Conservation (phyloP, 1,284 basidiomycete species). For the Cutaneotrichosporon cavernicola region DNA sequence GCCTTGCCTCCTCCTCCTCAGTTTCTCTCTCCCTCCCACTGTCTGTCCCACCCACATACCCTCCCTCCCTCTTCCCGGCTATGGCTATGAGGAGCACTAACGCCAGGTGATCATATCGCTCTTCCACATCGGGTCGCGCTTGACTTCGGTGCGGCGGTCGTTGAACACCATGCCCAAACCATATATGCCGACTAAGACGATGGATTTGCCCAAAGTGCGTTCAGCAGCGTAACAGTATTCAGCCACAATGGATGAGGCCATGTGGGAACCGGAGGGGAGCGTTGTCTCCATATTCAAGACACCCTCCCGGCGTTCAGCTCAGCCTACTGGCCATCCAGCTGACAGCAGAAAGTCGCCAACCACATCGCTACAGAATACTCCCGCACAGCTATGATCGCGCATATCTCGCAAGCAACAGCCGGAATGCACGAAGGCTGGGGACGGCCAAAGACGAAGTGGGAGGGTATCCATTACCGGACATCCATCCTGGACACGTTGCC, state of each 20-base stretch:
- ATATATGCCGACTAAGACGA: constrained; percentile 62
- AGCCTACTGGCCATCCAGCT: neutral
- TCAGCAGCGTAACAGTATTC: too few species aligned
- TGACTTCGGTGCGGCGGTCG: constrained; percentile 42
- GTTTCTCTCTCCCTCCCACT: too few species aligned
- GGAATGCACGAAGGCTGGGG: constrained; percentile 78
- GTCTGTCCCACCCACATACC: too few species aligned
- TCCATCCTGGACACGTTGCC: constrained; percentile 41
- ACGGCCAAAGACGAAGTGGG: constrained; percentile 56
- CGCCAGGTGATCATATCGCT: constrained; percentile 37
- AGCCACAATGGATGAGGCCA: too few species aligned
- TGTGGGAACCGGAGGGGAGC: too few species aligned
- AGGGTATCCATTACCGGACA: constrained; percentile 43
- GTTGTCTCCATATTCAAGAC: neutral
- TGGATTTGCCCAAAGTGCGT: constrained; percentile 71
- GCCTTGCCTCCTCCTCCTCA: too few species aligned
- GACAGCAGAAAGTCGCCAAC: constrained; percentile 63
- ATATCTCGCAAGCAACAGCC: constrained; percentile 71
- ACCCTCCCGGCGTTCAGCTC: neutral
- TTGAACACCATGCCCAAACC: constrained; percentile 64
- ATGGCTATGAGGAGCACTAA: neutral
- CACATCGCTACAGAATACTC: constrained; percentile 76
- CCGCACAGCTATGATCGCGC: constrained; percentile 70
- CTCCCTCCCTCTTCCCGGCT: neutral
- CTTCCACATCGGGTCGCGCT: constrained; percentile 41